These are phyloP conservation scores for Aspergillus carbonarius DNA, from an alignment of 2,329 filamentous ascomycete genomes.

Conservation along the genomic window DNA sequence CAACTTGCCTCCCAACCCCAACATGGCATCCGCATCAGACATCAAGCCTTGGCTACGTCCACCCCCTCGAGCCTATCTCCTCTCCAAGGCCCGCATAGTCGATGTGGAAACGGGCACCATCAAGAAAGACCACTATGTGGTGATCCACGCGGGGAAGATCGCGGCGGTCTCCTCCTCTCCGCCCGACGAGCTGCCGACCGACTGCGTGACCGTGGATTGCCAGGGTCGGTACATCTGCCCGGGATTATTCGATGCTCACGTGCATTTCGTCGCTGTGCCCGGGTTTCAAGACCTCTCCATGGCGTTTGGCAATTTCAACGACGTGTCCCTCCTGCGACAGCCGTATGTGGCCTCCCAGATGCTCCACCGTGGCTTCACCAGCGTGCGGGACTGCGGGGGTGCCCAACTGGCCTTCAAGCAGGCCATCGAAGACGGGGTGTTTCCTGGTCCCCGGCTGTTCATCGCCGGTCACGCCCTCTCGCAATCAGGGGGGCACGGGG, in stretches of 20 bases:
- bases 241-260: slow-evolving; percentile 28
- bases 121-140: slow-evolving; percentile 4
- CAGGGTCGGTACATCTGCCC: slow-evolving; percentile 24
- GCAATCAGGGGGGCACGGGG: slow-evolving; percentile 60
- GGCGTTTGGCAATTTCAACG: slow-evolving; percentile 23
- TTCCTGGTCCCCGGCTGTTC: slow-evolving; percentile 57
- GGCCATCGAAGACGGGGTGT: slow-evolving; percentile 56
- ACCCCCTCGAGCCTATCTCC: slow-evolving; percentile 17
- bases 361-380: slow-evolving; percentile 59
- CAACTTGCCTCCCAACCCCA: neutral
- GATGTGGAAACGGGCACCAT: slow-evolving; percentile 22
- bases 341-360: slow-evolving; percentile 42
- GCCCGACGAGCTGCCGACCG: neutral
- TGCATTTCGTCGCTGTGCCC: slow-evolving; percentile 27
- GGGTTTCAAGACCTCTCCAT: slow-evolving; percentile 22
- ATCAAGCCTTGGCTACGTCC: slow-evolving; percentile 24
- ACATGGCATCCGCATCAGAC: neutral
- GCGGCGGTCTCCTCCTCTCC: slow-evolving; percentile 6
- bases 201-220: slow-evolving; percentile 14
- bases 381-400: slow-evolving; percentile 59
- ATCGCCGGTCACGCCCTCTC: slow-evolving; percentile 55
- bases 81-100: slow-evolving; percentile 25
- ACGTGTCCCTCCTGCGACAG: slow-evolving; percentile 22
- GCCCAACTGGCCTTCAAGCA: slow-evolving; percentile 53
- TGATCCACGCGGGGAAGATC: slow-evolving; percentile 21